Evolutionary conservation across 306 rosid species (phyloP), one percentile per base, ranked within the genome.

Genomic region (Vigna radiata): DNA sequence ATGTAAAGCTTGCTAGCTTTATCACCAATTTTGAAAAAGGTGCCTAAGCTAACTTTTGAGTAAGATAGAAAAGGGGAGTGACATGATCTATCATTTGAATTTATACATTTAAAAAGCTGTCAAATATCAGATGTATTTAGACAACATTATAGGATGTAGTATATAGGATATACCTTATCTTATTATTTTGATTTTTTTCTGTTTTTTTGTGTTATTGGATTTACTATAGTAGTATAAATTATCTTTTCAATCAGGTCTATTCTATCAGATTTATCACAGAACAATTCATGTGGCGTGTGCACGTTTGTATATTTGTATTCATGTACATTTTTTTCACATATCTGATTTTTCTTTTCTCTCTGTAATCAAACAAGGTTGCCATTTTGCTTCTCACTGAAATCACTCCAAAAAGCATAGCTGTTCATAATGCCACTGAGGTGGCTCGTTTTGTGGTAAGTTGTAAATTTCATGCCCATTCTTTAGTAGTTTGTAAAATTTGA

Each of bases 371-470:
- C 85, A 49, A 96, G 99, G 99, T 96, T 87, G 96, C 90, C 47
- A 89, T 96, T 87, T 88, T 96, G 89, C 96, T 96, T 46, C 99
- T 96, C 77, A 96, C 99, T n/a, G 98, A 96, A 85, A 94, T 96
- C 81, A 96, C 99, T 84, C 99, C 99, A 15, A 96, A 96, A 84
- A 92, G 97, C 77, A 88, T 96, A 68, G 98, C 99, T 3, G 99
- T 96, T 83, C 99, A 96, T 77, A 96, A 96, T 78, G 91, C 99
- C 68, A 88, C 96, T 15, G 99, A 96, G 71, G 98, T 96, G 64
- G 99, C 96, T 78, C 89, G 99, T 81, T 83, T 92, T 85, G 98
- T 96, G 98, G 98, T 96, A 91, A 81, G 97, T 74, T 81, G n/a
- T 69, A 23, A 23, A 46, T 18, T 68, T 70, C n/a, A 44, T 71